Evolutionary conservation across 2,329 filamentous ascomycete species (phyloP).

Genomic region (Fusarium marasasianum): DNA sequence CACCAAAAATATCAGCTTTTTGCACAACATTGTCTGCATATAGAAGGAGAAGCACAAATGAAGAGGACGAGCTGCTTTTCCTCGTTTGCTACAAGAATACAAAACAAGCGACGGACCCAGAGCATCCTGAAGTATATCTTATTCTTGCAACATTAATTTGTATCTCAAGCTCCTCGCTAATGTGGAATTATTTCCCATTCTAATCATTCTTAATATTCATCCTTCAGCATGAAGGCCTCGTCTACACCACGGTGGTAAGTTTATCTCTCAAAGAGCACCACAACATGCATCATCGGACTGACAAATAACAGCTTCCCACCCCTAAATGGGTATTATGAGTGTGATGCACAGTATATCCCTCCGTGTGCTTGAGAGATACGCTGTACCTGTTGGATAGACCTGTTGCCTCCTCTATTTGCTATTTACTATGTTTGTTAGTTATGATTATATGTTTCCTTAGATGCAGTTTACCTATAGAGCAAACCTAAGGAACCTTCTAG

Average conservation of each 20-base stretch:
- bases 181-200: background rate
- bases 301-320: slow-evolving; percentile 46
- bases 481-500: background rate
- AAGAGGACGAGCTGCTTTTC: background rate
- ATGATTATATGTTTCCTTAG: background rate
- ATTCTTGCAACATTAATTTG: background rate
- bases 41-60: background rate
- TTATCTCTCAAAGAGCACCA: slow-evolving; percentile 49
- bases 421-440: background rate
- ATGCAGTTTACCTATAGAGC: background rate
- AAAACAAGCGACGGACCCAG: background rate
- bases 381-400: background rate
- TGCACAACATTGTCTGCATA: background rate
- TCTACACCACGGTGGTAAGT: slow-evolving; percentile 38
- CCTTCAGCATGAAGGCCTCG: slow-evolving; percentile 40
- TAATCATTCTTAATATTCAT: slow-evolving; percentile 34
- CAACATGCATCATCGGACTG: slow-evolving; percentile 46
- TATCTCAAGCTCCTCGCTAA: background rate
- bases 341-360: slow-evolving; percentile 45
- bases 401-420: background rate
- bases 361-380: background rate
- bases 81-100: background rate
- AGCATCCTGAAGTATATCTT: background rate
- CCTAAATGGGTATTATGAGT: slow-evolving; percentile 50
- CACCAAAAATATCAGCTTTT: background rate